phyloP scores from a whole-genome alignment of 2,329 filamentous ascomycete genomes.

The Ceratocystis huliohia region DNA sequence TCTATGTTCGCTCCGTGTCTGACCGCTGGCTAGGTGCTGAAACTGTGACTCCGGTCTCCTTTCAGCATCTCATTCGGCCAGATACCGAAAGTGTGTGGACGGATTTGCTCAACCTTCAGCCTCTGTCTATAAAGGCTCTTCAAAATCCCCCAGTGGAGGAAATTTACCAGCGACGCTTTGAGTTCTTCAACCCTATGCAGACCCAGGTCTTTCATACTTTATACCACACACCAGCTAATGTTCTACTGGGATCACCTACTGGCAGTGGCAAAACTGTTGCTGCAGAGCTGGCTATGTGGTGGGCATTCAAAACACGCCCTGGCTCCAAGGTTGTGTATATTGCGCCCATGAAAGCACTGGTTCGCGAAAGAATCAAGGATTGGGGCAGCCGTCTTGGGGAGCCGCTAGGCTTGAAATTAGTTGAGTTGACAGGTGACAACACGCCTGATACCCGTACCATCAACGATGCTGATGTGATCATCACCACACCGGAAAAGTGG shows the following conservation, averaged over 20 bases:
- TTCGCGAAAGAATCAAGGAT: slow-evolving; percentile 90
- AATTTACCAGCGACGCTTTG: slow-evolving; percentile 76
- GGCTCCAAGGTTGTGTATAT: slow-evolving; percentile 98
- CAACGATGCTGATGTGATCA: slow-evolving; percentile 89
- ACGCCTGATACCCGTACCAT: slow-evolving; percentile 95
- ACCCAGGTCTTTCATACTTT: slow-evolving; percentile 96
- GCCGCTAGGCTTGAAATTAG: slow-evolving; percentile 76
- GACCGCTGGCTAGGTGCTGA: slow-evolving; percentile 95
- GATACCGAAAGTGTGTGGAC: slow-evolving; percentile 98
- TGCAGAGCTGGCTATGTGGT: slow-evolving; percentile 97
- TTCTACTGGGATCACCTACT: slow-evolving; percentile 87
- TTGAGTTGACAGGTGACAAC: slow-evolving; percentile 93
- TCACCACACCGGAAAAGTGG: slow-evolving; percentile 99
- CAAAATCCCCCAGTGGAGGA: slow-evolving; percentile 81
- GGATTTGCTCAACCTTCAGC: slow-evolving; percentile 81
- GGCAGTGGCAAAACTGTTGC: slow-evolving; percentile 97
- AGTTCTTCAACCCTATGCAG: slow-evolving; percentile 99
- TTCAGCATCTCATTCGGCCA: slow-evolving; percentile 92
- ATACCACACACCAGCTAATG: slow-evolving; percentile 84
- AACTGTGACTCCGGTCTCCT: slow-evolving; percentile 87
- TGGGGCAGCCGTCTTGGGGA: slow-evolving; percentile 73
- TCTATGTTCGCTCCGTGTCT: slow-evolving; percentile 87
- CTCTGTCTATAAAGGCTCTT: slow-evolving; percentile 71
- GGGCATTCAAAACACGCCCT: slow-evolving; percentile 88
- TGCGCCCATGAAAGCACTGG: slow-evolving; percentile 96